phyloP scores from a whole-genome alignment of 768 basidiomycete species.

The Russula abietina region DNA sequence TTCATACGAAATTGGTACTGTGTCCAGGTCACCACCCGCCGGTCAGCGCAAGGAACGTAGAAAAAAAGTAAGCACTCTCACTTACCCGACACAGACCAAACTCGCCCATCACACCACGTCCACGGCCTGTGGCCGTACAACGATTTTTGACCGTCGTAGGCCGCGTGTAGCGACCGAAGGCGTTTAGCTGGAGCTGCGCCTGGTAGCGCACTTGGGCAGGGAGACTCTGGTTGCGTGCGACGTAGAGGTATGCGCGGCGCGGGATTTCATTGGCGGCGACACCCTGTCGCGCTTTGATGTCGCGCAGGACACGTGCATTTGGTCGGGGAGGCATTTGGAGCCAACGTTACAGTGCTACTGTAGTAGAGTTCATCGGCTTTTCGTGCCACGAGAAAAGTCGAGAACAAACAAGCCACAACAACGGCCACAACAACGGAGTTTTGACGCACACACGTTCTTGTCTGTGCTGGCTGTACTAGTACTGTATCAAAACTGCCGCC shows the following conservation, averaged over 20 bases:
- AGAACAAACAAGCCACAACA: constrained; percentile 2
- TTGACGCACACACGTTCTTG: no score
- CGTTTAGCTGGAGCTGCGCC: constrained; percentile 89
- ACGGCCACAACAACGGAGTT: no score
- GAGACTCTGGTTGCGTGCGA: constrained; percentile 88
- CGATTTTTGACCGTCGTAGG: constrained; percentile 88
- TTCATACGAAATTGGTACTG: constrained; percentile 90
- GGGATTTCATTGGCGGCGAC: constrained; percentile 73
- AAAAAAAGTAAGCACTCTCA: constrained; percentile 1
- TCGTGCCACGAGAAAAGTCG: no score
- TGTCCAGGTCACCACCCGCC: background rate
- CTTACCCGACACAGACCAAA: constrained; percentile 79
- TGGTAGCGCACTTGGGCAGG: constrained; percentile 86
- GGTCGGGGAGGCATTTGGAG: constrained; percentile 25
- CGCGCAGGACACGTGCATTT: constrained; percentile 57
- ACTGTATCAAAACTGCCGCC: background rate
- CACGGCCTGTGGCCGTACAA: constrained; percentile 78
- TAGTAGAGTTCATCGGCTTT: no score
- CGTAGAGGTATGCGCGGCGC: constrained; percentile 85
- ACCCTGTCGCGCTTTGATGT: constrained; percentile 72
- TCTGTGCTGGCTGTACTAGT: no score
- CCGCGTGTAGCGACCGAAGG: constrained; percentile 74
- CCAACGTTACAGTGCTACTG: no score
- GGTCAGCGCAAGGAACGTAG: background rate
- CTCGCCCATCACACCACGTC: constrained; percentile 83